Conservation (phyloP, 495 filamentous ascomycete genomes). For the Copromyces sp. region DNA sequence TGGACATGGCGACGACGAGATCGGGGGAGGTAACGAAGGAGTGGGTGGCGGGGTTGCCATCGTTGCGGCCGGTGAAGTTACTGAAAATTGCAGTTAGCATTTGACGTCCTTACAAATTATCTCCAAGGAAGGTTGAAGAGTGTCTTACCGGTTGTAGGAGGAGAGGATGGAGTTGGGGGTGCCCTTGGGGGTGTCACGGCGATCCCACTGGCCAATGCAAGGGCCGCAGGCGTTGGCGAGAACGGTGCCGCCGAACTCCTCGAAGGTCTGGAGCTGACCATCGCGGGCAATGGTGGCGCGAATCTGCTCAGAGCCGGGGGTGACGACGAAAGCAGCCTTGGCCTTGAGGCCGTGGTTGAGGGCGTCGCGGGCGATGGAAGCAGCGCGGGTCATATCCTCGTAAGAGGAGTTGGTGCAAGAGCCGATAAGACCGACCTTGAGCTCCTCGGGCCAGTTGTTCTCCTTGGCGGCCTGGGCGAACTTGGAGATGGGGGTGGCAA, state of each 20-base stretch:
- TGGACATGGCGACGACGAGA: slow-evolving; percentile 82
- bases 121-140: not conserved
- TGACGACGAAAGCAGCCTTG: slow-evolving; percentile 88
- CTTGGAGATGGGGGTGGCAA: slow-evolving; percentile 94
- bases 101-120: slow-evolving; percentile 52
- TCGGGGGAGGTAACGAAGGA: slow-evolving; percentile 98
- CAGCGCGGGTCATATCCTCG: slow-evolving; percentile 95
- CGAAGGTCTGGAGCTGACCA: slow-evolving; percentile 90
- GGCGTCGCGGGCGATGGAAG: slow-evolving; percentile 91
- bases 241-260: slow-evolving; percentile 94
- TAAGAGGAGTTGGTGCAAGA: slow-evolving; percentile 99
- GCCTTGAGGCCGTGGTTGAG: slow-evolving; percentile 89
- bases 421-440: slow-evolving; percentile 94
- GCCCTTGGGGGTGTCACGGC: slow-evolving; percentile 91
- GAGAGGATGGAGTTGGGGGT: slow-evolving; percentile 58
- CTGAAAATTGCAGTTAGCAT: slow-evolving; percentile 91
- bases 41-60: slow-evolving; percentile 97
- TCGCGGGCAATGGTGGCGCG: slow-evolving; percentile 91
- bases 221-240: slow-evolving; percentile 93
- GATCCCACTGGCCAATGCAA: slow-evolving; percentile 83
- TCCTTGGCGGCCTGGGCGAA: slow-evolving; percentile 89
- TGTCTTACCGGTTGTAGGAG: slow-evolving; percentile 19
- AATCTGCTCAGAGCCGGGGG: slow-evolving; percentile 96
- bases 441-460: slow-evolving; percentile 93
- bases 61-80: slow-evolving; percentile 99